Evolutionary conservation across 306 rosid species (phyloP).

Genomic region (Quillaja saponaria): DNA sequence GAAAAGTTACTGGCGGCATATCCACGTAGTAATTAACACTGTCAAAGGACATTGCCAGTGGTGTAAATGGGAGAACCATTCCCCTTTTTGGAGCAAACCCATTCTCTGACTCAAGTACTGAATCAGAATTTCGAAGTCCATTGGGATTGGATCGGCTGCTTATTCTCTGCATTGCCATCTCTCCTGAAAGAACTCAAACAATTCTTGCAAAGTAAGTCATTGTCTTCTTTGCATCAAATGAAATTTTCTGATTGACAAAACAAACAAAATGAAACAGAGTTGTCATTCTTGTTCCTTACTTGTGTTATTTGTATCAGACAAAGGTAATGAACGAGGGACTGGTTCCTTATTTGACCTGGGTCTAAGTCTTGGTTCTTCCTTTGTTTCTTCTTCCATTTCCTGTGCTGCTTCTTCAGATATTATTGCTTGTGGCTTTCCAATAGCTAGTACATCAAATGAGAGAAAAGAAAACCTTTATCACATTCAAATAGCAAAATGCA

Average conservation of each 20-base stretch:
- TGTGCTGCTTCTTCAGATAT: conserved; percentile 72
- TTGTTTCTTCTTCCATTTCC: conserved; percentile 65
- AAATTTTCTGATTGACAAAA: conserved; percentile 2
- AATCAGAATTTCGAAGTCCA: conserved; percentile 51
- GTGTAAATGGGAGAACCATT: conserved; percentile 91
- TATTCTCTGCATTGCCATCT: conserved; percentile 72
- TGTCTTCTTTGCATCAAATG: conserved; percentile 22
- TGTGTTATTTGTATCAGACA: conserved; percentile 72
- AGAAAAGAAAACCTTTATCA: conserved; percentile 18
- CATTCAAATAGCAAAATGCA: conserved; percentile 9
- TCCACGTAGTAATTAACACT: conserved; percentile 79
- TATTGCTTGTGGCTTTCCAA: conserved; percentile 76
- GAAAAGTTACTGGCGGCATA: conserved; percentile 84
- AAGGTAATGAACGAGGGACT: conserved; percentile 48
- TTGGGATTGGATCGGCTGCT: conserved; percentile 44
- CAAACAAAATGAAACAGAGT: neutral
- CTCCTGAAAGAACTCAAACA: conserved; percentile 52
- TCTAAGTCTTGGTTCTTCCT: conserved; percentile 59
- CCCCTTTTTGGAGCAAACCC: conserved; percentile 79
- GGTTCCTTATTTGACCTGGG: conserved; percentile 50
- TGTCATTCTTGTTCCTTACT: conserved; percentile 39
- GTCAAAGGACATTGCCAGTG: conserved; percentile 96
- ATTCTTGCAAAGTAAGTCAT: conserved; percentile 18
- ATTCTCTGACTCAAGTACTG: conserved; percentile 42
- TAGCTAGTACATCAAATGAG: conserved; percentile 49